Base-by-base conservation (phyloP, 106 monocot species). In the Agapanthus africanus region DNA sequence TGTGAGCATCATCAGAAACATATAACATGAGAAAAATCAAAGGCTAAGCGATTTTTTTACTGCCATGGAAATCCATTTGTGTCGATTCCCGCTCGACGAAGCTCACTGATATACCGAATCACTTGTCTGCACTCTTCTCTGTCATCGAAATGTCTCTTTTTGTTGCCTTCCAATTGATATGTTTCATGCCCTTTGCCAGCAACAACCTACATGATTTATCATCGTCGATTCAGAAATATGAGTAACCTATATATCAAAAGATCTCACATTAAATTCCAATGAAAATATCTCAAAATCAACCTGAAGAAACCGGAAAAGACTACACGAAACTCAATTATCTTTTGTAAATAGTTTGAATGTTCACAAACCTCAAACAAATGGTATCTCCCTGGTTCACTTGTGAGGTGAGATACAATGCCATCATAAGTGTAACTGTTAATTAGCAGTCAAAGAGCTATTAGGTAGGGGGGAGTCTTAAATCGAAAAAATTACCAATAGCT, bases 41-140 rank as follows among this genome's bases (percentile, higher is more conserved):
- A n/a, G n/a, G n/a, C n/a, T n/a, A n/a, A n/a, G n/a, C n/a, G n/a
- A n/a, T 25, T 25, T 23, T 52, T 79, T 79, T 57, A 77, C 78
- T 77, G 40, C 79, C 79, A 79, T 46, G 79, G 77, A 63, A 82
- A 79, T 79, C 77, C 76, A 65, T 71, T 78, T 6, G 60, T 74
- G 71, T 80, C 83, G 57, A 80, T 83, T 31, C 80, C 87, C 31
- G 80, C 83, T 50, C 72, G 78, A 49, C 61, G 79, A 73, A 82
- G 40, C 37, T 83, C 75, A 14, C 73, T 33, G 9, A 83, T 75
- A 44, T 76, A 73, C 37, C 61, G 78, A 42, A 87, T 52, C 37
- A 80, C 87, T 81, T 83, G 75, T 62, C 87, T 74, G 66, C 87
- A 83, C 70, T 87, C 83, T 56, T 78, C 70, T 44, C 87, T 71